Conservation (phyloP, 2,329 filamentous ascomycete genomes). For the Paraphoma sp. region DNA sequence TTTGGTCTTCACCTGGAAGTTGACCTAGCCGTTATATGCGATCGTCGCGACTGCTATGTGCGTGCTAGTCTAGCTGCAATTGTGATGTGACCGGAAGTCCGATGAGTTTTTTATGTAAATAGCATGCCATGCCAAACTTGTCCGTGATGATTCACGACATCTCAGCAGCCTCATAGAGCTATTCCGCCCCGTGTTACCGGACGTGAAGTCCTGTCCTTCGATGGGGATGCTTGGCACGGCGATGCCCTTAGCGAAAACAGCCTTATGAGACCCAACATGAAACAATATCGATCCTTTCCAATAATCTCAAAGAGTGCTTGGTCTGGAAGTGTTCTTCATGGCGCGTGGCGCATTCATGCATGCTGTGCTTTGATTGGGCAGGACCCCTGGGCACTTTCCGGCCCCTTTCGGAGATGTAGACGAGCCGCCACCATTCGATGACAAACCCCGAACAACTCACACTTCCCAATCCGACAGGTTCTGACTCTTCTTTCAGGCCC, state of each 20-base stretch:
- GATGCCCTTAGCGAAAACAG: background rate
- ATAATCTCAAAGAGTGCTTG: background rate
- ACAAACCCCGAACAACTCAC: conserved; percentile 2
- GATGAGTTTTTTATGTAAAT: background rate
- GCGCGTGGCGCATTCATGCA: background rate
- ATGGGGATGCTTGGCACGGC: background rate
- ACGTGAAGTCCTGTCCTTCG: background rate
- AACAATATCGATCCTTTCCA: background rate
- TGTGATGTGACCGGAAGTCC: background rate
- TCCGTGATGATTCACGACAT: background rate
- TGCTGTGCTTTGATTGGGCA: background rate
- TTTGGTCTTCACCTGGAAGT: background rate
- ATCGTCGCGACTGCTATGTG: background rate
- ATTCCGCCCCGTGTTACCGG: too few relatives aligned
- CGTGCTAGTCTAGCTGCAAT: background rate
- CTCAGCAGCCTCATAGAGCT: background rate
- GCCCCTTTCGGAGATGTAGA: conserved; percentile 8
- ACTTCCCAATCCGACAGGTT: background rate
- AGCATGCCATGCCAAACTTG: background rate
- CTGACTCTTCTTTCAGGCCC: background rate
- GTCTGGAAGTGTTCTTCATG: background rate
- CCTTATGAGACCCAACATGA: background rate
- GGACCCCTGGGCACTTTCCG: background rate
- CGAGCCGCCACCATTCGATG: conserved; percentile 2
- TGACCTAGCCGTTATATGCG: too few relatives aligned